Evolutionary conservation across 108 stramenopile genomes (phyloP).

Genomic region (Cyclotella choctawhatcheeana): DNA sequence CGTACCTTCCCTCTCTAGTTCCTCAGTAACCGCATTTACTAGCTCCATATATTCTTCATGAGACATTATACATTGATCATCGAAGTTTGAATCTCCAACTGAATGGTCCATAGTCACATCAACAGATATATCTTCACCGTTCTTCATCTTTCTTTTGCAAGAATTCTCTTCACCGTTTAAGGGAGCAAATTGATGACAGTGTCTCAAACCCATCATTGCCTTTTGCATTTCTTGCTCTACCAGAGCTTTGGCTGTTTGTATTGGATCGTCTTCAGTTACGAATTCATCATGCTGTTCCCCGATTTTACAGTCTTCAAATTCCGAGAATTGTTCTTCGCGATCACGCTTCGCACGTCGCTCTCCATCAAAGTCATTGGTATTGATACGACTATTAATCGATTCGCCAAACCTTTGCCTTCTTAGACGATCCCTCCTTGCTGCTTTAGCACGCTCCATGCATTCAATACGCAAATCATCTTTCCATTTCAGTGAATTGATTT

Average conservation of each 20-base stretch:
- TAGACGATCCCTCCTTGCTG: slow-evolving; percentile 16
- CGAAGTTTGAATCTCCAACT: neutral
- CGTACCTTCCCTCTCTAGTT: slow-evolving; percentile 11
- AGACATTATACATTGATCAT: slow-evolving; percentile 11
- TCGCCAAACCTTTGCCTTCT: neutral
- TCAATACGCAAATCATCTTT: slow-evolving; percentile 17
- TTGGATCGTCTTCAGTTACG: neutral
- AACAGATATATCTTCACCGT: neutral
- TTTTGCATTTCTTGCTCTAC: slow-evolving; percentile 11
- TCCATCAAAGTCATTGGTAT: neutral
- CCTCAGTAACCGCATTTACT: slow-evolving; percentile 10
- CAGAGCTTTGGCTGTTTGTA: slow-evolving; percentile 2
- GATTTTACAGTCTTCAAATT: neutral
- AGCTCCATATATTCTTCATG: slow-evolving; percentile 9
- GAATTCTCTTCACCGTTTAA: neutral
- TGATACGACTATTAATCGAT: neutral
- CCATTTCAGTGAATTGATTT: neutral
- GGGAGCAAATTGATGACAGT: slow-evolving; percentile 6
- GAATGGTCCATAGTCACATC: neutral
- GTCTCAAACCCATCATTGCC: slow-evolving; percentile 4
- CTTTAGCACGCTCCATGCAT: slow-evolving; percentile 26
- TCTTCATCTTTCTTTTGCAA: neutral
- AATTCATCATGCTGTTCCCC: neutral
- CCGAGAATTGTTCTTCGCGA: neutral
- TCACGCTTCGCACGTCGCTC: neutral